Conservation (phyloP, 192 early-diverging fungal species). For the Geranomyces variabilis region DNA sequence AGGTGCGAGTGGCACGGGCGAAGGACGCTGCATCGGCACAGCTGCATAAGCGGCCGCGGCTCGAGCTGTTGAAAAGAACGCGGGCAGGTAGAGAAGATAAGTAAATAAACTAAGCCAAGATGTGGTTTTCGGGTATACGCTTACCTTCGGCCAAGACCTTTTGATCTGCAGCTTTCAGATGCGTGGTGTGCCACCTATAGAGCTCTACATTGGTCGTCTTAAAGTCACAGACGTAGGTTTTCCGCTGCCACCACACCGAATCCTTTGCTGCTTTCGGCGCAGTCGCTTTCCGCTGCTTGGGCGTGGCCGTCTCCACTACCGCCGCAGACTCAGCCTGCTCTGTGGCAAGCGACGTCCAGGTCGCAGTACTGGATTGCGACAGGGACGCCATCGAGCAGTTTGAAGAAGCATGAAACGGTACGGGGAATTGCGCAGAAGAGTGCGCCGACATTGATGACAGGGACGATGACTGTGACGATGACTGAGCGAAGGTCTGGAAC, state of each 20-base stretch:
- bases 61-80: conserved; percentile 15
- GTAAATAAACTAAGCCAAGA: background rate
- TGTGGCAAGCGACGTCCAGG: background rate
- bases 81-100: background rate
- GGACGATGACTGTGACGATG: background rate
- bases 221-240: conserved; percentile 33
- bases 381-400: no score
- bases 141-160: conserved; percentile 33
- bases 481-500: background rate
- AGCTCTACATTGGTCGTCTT: conserved; percentile 38
- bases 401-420: background rate
- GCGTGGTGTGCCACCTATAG: conserved; percentile 36
- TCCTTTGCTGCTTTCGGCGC: conserved; percentile 14
- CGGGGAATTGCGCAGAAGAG: background rate
- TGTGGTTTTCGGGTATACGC: background rate
- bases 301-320: background rate
- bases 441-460: background rate
- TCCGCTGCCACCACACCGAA: conserved; percentile 24
- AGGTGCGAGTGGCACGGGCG: no score
- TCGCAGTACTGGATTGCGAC: background rate
- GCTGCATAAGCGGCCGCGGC: conserved; percentile 27
- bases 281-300: background rate
- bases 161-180: conserved; percentile 31
- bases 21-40: background rate
- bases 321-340: background rate